These are phyloP conservation scores for Wickerhamiella galacta DNA, from an alignment of 805 yeast genomes.

Conservation along the genomic window DNA sequence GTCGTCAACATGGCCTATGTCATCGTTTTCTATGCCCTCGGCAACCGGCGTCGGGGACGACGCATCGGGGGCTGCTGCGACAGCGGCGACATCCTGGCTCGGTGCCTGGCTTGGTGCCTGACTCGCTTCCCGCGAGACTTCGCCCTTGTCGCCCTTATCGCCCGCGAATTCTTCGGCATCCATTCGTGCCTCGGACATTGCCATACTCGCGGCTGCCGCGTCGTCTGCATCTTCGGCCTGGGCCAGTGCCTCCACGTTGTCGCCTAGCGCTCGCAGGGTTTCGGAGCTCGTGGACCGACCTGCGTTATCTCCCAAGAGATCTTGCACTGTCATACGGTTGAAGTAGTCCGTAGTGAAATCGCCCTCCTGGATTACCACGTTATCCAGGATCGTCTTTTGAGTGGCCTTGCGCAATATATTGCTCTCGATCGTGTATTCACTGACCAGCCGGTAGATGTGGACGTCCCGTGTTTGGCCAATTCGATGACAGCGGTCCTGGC, in stretches of 20 bases:
- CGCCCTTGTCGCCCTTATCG: background rate
- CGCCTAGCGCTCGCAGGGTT: conserved; percentile 16
- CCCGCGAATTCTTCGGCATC: conserved; percentile 68
- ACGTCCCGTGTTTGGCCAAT: conserved; percentile 97
- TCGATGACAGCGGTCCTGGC: conserved; percentile 98
- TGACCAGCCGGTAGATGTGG: conserved; percentile 88
- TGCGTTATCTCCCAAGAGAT: conserved; percentile 52
- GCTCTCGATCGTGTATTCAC: conserved; percentile 91
- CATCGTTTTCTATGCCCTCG: conserved; percentile 39
- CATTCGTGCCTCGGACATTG: conserved; percentile 67
- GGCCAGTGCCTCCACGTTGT: conserved; percentile 41
- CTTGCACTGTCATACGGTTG: conserved; percentile 70
- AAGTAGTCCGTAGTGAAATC: conserved; percentile 96
- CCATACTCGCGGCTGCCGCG: conserved; percentile 67
- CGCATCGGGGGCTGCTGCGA: conserved; percentile 18
- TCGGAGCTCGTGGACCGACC: conserved; percentile 20
- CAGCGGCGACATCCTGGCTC: conserved; percentile 8
- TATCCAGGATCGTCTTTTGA: conserved; percentile 84
- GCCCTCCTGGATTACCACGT: conserved; percentile 93
- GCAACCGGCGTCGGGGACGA: conserved; percentile 22
- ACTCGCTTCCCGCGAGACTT: background rate
- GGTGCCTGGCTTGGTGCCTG: conserved; percentile 1
- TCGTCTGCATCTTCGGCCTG: conserved; percentile 85
- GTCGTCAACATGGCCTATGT: conserved; percentile 68
- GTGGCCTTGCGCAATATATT: conserved; percentile 87